Evolutionary conservation across 2,329 filamentous ascomycete species (phyloP).

Genomic region (Botrytis aclada): DNA sequence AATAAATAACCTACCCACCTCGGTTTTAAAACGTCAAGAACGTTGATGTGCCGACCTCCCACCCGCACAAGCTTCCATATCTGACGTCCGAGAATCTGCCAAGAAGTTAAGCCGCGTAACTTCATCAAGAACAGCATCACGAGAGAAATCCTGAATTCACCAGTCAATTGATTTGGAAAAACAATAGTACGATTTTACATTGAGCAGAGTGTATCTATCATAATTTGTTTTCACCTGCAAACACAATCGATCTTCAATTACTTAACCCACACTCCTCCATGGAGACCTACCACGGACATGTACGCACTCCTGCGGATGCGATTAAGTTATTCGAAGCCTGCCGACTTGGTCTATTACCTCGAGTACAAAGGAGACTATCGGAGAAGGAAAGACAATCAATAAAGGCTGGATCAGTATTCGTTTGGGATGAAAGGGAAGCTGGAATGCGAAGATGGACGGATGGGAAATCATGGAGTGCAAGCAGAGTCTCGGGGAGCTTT

Average conservation of each 20-base stretch:
- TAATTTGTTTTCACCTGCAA: not conserved
- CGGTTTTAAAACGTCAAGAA: not conserved
- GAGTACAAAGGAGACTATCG: constrained; percentile 92
- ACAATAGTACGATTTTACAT: not conserved
- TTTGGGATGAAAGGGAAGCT: constrained; percentile 99
- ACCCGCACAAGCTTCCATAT: constrained; percentile 11
- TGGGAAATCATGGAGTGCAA: constrained; percentile 98
- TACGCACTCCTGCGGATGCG: constrained; percentile 92
- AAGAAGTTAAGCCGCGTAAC: constrained; percentile 12
- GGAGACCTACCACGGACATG: constrained; percentile 95
- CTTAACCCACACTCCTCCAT: constrained; percentile 49
- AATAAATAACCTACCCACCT: not conserved
- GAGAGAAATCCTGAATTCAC: not conserved
- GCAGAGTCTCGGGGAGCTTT: constrained; percentile 94
- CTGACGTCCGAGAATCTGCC: constrained; percentile 14
- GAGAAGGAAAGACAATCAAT: constrained; percentile 98
- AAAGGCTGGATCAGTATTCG: constrained; percentile 93
- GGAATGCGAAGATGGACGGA: constrained; percentile 99
- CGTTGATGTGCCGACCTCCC: constrained; percentile 2
- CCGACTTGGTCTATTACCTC: constrained; percentile 79
- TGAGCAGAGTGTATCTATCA: not conserved
- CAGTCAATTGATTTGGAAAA: not conserved
- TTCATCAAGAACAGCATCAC: not conserved
- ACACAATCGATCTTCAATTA: constrained; percentile 19
- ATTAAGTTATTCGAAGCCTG: constrained; percentile 99